These are phyloP conservation scores for Naganishia liquefaciens DNA, from an alignment of 1,284 basidiomycete genomes.

Conservation along the genomic window DNA sequence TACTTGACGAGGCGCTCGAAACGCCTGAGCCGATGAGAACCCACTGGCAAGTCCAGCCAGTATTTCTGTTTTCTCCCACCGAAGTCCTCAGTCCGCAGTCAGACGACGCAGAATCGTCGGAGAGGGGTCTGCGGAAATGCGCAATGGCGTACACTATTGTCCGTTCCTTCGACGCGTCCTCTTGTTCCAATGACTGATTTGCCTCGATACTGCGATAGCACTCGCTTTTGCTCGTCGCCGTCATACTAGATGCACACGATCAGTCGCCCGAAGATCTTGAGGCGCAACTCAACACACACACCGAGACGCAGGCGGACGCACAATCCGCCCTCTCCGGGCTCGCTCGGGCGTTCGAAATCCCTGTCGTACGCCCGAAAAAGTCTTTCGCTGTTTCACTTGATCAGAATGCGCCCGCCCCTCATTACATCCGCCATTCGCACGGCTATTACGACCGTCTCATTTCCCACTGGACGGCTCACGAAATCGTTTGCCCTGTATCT, in stretches of 20 bases:
- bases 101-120: background rate
- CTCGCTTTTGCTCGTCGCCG: background rate
- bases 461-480: background rate
- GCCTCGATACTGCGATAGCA: background rate
- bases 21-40: background rate
- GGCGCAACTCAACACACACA: background rate
- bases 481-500: no score
- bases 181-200: no score
- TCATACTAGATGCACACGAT: background rate
- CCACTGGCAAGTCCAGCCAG: background rate
- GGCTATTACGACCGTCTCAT: no score
- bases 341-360: background rate
- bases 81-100: background rate
- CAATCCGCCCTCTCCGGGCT: background rate
- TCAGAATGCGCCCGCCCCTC: background rate
- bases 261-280: background rate
- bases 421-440: background rate
- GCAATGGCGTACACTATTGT: constrained; percentile 17
- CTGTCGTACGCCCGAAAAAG: background rate
- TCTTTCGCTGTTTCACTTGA: background rate
- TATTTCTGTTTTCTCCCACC: background rate
- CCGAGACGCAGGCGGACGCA: background rate
- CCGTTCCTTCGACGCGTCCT: background rate
- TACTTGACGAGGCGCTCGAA: background rate
- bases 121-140: background rate